Evolutionary conservation across 805 yeast genomes (phyloP), one percentile per base, ranked within the genome.

Genomic region (Nakazawaea holstii): DNA sequence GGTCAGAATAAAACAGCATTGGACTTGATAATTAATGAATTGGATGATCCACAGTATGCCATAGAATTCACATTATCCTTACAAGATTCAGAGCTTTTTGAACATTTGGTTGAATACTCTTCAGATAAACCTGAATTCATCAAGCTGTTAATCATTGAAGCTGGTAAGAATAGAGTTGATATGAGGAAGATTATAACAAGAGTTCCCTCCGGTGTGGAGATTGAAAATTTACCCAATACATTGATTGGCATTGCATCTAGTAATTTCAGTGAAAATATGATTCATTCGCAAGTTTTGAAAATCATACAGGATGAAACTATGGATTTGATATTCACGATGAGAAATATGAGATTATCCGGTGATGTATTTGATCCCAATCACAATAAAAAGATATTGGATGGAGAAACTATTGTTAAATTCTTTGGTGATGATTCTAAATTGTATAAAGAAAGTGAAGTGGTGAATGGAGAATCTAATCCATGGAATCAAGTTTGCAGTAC

Each of bases 1-100:
- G 98, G 99, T 1, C 86, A 87, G 54, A 80, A 82, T 48, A 75
- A 74, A 51, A 76, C 79, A 51, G 98, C 98, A 0, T 66, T 92
- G 55, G 75, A 72, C 49, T 68, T 94, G 38, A 89, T 94, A 13
- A 80, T 90, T 35, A 84, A 87, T 53, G 76, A 87, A 55, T 66
- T 91, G 44, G 74, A 83, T 46, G 94, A 92, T 59, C 92, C 96
- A 0, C 75, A 76, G 36, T 72, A 77, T 53, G 98, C 98, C 0
- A 85, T 94, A 24, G 74, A 73, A 14, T 94, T 90, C 71, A 94
- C 91, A 1, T 75, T 72, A 43, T 73, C 73, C 9, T 73, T 78
- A 50, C 79, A 81, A 43, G 95, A 89, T 55, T 63, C 70, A 20
- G 95, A 87, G n/a, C 67, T 89, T 9, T 90, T 97, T 95, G 80